Percentiles rank a stretch among this genome's conserved stretches.
phyloP scores from a whole-genome alignment of 495 filamentous ascomycete genomes.

The Hypoxylon lienhwacheense region DNA sequence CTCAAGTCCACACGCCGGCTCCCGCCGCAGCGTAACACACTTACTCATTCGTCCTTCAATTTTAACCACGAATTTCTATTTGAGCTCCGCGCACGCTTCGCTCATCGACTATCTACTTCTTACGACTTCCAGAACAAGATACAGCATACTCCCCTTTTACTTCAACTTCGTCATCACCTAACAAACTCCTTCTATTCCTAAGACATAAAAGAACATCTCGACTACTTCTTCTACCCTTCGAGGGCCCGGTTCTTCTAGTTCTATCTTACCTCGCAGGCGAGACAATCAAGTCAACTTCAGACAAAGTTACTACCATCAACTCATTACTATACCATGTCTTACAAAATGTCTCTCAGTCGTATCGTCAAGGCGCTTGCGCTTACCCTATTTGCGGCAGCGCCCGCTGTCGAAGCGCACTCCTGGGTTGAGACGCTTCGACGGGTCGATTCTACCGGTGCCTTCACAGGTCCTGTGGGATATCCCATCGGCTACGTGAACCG shows the following conservation, averaged over 20 bases:
- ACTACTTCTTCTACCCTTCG: not conserved
- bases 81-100: constrained; percentile 14
- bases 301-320: constrained; percentile 11
- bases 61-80: constrained; percentile 16
- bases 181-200: not conserved
- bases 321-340: not conserved
- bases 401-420: constrained; percentile 59
- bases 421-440: constrained; percentile 77
- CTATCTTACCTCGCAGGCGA: constrained; percentile 28
- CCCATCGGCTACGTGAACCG: constrained; percentile 62
- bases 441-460: constrained; percentile 73
- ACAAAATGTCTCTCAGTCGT: constrained; percentile 18
- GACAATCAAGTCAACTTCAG: constrained; percentile 24
- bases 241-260: constrained; percentile 5
- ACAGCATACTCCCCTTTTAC: not conserved
- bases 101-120: not conserved
- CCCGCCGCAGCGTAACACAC: constrained; percentile 5
- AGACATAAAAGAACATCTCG: constrained; percentile 3
- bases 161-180: constrained; percentile 1
- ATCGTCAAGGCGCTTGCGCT: constrained; percentile 29
- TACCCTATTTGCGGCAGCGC: constrained; percentile 42
- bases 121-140: constrained; percentile 9
- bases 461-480: constrained; percentile 68
- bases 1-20: not conserved
- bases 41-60: constrained; percentile 15